These are phyloP conservation scores for Lentinula boryana DNA, from an alignment of 768 basidiomycete species.

Conservation along the genomic window DNA sequence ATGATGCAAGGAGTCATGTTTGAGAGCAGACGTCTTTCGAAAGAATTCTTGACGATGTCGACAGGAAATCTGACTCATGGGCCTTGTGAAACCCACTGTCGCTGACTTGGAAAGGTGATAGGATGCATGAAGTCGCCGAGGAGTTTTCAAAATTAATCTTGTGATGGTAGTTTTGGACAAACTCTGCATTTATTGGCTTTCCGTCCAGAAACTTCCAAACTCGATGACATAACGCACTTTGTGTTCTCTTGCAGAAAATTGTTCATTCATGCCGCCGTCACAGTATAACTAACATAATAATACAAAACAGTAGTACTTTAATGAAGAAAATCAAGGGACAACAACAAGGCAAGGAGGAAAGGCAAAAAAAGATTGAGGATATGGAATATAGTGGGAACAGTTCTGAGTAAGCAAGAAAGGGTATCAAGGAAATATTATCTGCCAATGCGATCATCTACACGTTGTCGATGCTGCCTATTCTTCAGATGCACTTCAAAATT, in stretches of 20 bases:
- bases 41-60: not conserved
- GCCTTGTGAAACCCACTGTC: not conserved
- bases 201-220: no score
- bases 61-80: not conserved
- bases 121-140: not conserved
- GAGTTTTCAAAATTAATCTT: not conserved
- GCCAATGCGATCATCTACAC: slow-evolving; percentile 56
- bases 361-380: not conserved
- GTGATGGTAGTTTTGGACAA: not conserved
- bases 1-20: not conserved
- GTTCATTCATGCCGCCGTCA: not conserved
- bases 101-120: not conserved
- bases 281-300: not conserved
- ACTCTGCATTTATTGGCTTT: not conserved
- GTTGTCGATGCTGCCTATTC: slow-evolving; percentile 74
- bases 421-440: slow-evolving; percentile 3
- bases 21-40: not conserved
- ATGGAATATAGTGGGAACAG: not conserved
- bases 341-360: not conserved
- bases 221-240: not conserved
- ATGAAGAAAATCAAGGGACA: not conserved
- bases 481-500: slow-evolving; percentile 94
- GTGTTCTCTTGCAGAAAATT: no score
- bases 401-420: slow-evolving; percentile 18
- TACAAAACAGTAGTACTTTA: not conserved